These are phyloP conservation scores for Daldinia caldariorum DNA, from an alignment of 495 filamentous ascomycete species.

Conservation along the genomic window DNA sequence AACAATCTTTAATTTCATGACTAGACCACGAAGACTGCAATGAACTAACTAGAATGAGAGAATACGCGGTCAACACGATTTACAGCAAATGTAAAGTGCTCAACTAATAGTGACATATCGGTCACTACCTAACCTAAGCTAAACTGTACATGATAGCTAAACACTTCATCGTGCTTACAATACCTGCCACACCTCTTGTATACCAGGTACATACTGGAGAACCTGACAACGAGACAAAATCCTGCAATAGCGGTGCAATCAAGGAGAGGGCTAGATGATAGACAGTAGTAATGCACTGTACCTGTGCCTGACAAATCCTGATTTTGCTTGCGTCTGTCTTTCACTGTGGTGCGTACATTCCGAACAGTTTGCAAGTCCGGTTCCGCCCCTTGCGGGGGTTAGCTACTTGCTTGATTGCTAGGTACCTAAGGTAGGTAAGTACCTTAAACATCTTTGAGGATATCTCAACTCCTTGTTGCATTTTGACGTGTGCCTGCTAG, in stretches of 20 bases:
- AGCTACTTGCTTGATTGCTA: slow-evolving; percentile 25
- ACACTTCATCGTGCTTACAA: slow-evolving; percentile 30
- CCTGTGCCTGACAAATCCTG: slow-evolving; percentile 8
- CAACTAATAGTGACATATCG: slow-evolving; percentile 15
- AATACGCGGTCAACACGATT: slow-evolving; percentile 14
- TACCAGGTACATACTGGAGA: slow-evolving; percentile 10
- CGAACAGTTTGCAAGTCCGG: slow-evolving; percentile 36
- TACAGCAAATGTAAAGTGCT: slow-evolving; percentile 1
- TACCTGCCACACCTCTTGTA: slow-evolving; percentile 13
- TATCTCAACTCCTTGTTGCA: slow-evolving; percentile 33
- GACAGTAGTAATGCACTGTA: slow-evolving; percentile 35
- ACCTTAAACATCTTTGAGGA: slow-evolving; percentile 10
- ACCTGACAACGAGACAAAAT: slow-evolving; percentile 13
- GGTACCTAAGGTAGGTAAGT: slow-evolving; percentile 3
- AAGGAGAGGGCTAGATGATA: slow-evolving; percentile 9
- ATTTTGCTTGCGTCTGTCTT: slow-evolving; percentile 18
- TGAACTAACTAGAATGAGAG: background rate
- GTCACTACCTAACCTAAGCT: slow-evolving; percentile 1
- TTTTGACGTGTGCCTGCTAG: slow-evolving; percentile 15
- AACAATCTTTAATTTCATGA: background rate
- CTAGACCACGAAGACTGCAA: background rate
- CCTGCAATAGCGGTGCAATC: slow-evolving; percentile 18
- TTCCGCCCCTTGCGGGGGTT: slow-evolving; percentile 40
- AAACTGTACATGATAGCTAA: slow-evolving; percentile 25
- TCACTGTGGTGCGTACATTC: slow-evolving; percentile 24